phyloP scores from a whole-genome alignment of 1,284 basidiomycete genomes.

The Pyrrhoderma lamaoense region DNA sequence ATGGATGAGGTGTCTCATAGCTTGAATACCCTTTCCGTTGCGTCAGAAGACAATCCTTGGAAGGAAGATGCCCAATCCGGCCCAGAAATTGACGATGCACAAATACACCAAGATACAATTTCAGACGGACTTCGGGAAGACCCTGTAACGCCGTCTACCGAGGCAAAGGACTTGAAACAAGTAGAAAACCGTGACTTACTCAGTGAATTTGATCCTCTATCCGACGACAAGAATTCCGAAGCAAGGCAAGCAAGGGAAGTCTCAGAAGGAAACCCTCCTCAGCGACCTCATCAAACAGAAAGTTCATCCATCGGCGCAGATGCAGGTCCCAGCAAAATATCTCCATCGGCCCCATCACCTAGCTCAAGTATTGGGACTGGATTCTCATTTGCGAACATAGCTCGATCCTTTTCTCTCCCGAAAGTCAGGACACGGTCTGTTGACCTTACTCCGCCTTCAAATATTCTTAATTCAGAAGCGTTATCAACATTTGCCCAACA shows the following conservation, averaged over 20 bases:
- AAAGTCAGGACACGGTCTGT: slow-evolving; percentile 46
- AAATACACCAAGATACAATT: no score
- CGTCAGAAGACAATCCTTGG: no score
- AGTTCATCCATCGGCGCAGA: slow-evolving; percentile 4
- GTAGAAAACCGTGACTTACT: no score
- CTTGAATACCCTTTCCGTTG: no score
- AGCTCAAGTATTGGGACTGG: slow-evolving; percentile 28
- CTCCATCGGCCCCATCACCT: slow-evolving; percentile 23
- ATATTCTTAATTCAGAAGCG: slow-evolving; percentile 45
- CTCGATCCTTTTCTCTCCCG: slow-evolving; percentile 55
- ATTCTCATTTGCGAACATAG: slow-evolving; percentile 56
- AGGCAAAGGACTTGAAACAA: no score
- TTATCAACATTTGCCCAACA: slow-evolving; percentile 50
- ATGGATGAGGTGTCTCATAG: no score
- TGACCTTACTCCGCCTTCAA: slow-evolving; percentile 42
- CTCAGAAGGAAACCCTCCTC: slow-evolving; percentile 40
- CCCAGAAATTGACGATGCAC: no score
- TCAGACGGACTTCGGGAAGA: no score
- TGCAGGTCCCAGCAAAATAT: slow-evolving; percentile 7
- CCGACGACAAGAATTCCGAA: slow-evolving; percentile 44
- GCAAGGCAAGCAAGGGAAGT: slow-evolving; percentile 56
- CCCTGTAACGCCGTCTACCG: no score
- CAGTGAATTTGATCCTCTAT: slow-evolving; percentile 59
- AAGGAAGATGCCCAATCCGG: no score
- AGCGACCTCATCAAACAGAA: slow-evolving; percentile 19